These are phyloP conservation scores for Fusarium pilosicola DNA, from an alignment of 2,329 filamentous ascomycete species.

Conservation along the genomic window DNA sequence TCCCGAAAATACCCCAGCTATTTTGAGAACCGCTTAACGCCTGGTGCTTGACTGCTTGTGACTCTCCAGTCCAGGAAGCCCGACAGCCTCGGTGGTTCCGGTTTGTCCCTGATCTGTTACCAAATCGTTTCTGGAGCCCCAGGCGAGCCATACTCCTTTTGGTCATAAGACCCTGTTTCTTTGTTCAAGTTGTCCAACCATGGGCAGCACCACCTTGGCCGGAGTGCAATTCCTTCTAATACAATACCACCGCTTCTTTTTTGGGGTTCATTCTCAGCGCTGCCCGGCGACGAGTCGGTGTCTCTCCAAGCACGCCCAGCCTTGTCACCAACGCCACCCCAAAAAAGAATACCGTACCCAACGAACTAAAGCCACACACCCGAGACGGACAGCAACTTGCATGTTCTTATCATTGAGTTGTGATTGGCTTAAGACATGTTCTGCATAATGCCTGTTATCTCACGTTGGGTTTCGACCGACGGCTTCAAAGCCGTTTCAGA, in stretches of 20 bases:
- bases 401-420: slow-evolving; percentile 45
- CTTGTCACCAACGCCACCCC: slow-evolving; percentile 32
- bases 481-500: slow-evolving; percentile 36
- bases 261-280: slow-evolving; percentile 14
- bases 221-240: slow-evolving; percentile 19
- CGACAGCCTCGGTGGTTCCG: slow-evolving; percentile 36
- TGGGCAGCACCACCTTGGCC: slow-evolving; percentile 13
- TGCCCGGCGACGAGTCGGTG: slow-evolving; percentile 26
- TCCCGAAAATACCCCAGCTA: slow-evolving; percentile 23
- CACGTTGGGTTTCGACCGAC: slow-evolving; percentile 32
- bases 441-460: slow-evolving; percentile 51
- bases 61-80: slow-evolving; percentile 9
- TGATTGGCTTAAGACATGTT: slow-evolving; percentile 45
- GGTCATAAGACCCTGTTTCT: slow-evolving; percentile 34
- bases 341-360: slow-evolving; percentile 35
- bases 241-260: slow-evolving; percentile 30
- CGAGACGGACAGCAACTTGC: slow-evolving; percentile 1
- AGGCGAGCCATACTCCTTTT: slow-evolving; percentile 27
- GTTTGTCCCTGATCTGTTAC: slow-evolving; percentile 43
- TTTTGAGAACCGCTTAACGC: slow-evolving; percentile 22
- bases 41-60: slow-evolving; percentile 30
- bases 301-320: slow-evolving; percentile 27
- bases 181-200: slow-evolving; percentile 35
- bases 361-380: slow-evolving; percentile 29
- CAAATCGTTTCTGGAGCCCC: slow-evolving; percentile 42